phyloP scores from a whole-genome alignment of 2,329 filamentous ascomycete species.

The Fusarium sp. region DNA sequence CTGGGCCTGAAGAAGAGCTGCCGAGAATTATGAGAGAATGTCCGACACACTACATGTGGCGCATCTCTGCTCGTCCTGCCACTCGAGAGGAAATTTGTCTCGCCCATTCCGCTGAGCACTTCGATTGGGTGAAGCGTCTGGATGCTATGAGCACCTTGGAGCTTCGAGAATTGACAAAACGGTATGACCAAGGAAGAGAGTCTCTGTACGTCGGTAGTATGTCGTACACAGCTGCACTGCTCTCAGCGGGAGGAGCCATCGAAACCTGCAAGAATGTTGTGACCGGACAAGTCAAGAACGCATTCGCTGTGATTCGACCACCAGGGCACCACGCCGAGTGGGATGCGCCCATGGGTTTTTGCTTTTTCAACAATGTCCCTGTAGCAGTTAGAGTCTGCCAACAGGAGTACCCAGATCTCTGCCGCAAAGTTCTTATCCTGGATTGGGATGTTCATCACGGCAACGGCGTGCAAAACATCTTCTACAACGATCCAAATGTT shows the following conservation, averaged over 20 bases:
- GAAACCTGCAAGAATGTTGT: slow-evolving; percentile 96
- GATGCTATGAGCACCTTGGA: slow-evolving; percentile 68
- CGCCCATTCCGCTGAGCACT: slow-evolving; percentile 83
- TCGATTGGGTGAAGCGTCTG: slow-evolving; percentile 76
- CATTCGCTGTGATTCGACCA: slow-evolving; percentile 93
- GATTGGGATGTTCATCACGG: slow-evolving; percentile 90
- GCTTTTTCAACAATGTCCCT: slow-evolving; percentile 97
- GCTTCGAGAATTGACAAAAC: slow-evolving; percentile 73
- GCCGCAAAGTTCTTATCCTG: slow-evolving; percentile 89
- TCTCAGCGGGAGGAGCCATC: slow-evolving; percentile 93
- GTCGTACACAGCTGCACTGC: slow-evolving; percentile 81
- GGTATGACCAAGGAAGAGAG: slow-evolving; percentile 72
- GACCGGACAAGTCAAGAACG: slow-evolving; percentile 86
- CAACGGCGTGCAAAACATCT: slow-evolving; percentile 96
- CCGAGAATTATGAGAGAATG: slow-evolving; percentile 62
- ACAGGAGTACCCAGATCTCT: slow-evolving; percentile 78
- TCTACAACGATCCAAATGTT: slow-evolving; percentile 93
- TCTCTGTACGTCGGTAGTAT: slow-evolving; percentile 86
- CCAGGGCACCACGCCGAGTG: slow-evolving; percentile 95
- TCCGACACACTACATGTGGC: slow-evolving; percentile 74
- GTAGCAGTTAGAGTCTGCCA: slow-evolving; percentile 92
- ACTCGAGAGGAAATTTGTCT: slow-evolving; percentile 82
- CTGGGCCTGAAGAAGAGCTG: slow-evolving; percentile 66
- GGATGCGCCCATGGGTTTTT: slow-evolving; percentile 90
- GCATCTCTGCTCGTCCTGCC: slow-evolving; percentile 83